Conservation (phyloP, 179 eudicot species). For the Heliamphora pulchella region DNA sequence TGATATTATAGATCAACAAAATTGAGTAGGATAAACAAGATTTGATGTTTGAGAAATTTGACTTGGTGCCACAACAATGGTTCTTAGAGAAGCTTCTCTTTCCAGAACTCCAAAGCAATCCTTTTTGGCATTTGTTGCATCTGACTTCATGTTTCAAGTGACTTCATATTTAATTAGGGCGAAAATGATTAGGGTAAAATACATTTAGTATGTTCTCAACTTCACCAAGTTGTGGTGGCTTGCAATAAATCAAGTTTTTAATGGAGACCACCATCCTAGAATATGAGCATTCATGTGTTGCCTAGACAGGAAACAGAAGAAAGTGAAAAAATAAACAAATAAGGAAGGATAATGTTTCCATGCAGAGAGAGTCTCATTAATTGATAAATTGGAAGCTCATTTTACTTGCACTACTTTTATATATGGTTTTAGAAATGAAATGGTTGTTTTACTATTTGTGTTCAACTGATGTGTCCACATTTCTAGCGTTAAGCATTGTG, state of each 20-base stretch:
- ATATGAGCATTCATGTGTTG: neutral
- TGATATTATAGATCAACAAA: no score
- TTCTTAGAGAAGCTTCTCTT: neutral
- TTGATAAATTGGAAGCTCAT: neutral
- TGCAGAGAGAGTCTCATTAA: neutral
- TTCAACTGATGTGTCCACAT: neutral
- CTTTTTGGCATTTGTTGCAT: no score
- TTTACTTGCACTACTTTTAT: neutral
- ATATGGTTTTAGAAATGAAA: neutral
- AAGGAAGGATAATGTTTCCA: neutral
- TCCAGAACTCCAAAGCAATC: neutral
- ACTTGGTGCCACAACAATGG: no score
- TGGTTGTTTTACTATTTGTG: neutral
- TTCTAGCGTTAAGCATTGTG: conserved; percentile 2
- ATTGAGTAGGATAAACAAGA: no score
- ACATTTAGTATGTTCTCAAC: neutral
- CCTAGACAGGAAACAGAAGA: neutral
- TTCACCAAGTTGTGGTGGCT: neutral
- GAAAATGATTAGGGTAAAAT: neutral
- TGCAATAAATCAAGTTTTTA: neutral
- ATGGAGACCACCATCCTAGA: neutral
- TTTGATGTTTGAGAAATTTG: no score
- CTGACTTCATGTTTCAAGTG: neutral
- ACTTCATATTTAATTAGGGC: neutral
- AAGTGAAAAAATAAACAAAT: neutral